A percentile compares a stretch with the other conserved stretches of the same genome.
Conservation (phyloP, 2,329 filamentous ascomycete genomes). For the Tolypocladium inflatum region DNA sequence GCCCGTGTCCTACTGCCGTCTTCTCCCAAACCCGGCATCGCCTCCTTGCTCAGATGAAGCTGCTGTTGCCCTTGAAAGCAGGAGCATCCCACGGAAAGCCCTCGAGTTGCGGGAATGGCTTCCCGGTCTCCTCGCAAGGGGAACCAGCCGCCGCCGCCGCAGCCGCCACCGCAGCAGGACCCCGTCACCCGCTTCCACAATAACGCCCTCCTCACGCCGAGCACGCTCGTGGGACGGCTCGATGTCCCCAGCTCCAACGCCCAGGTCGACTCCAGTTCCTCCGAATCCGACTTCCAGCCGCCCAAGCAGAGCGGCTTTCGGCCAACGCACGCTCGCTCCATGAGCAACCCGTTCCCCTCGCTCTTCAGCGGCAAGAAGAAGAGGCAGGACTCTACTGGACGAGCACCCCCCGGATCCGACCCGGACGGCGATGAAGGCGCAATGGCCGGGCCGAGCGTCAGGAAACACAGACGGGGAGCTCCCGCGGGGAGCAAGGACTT, state of each 20-base stretch:
- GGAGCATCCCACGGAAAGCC: neutral
- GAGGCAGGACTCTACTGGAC: conserved; percentile 31
- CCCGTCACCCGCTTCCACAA: conserved; percentile 27
- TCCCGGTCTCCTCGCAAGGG: conserved; percentile 19
- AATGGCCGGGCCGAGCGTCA: conserved; percentile 5
- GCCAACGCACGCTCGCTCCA: conserved; percentile 41
- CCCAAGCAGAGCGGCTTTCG: conserved; percentile 9
- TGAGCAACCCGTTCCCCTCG: conserved; percentile 72
- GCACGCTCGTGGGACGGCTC: conserved; percentile 15
- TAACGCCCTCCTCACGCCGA: conserved; percentile 22
- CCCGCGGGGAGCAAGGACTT: conserved; percentile 42
- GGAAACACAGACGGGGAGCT: conserved; percentile 23
- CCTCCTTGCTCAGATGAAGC: neutral
- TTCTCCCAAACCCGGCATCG: neutral
- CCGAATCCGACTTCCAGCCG: conserved; percentile 29
- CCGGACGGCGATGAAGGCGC: conserved; percentile 12
- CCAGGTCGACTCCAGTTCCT: conserved; percentile 32
- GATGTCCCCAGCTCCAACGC: conserved; percentile 17
- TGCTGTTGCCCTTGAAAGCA: neutral
- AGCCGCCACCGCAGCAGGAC: conserved; percentile 12
- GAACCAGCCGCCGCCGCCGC: conserved; percentile 11
- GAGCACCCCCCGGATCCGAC: conserved; percentile 21
- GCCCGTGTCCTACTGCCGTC: neutral
- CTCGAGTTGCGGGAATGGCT: conserved; percentile 15
- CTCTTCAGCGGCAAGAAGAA: conserved; percentile 55